Evolutionary conservation across 176 grass and related monocot genomes (phyloP).

Genomic region (Sorghum bicolor): Sorghum_bicolor_NCBIv3 NC_012870.2:3034001-3034500

Average conservation of each 20-base stretch:
- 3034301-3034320: neutral
- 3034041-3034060: neutral
- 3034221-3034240: neutral
- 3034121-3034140: neutral
- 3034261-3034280: neutral
- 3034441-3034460: neutral
- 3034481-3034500: constrained; percentile 88
- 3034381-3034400: neutral
- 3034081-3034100: neutral
- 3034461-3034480: constrained; percentile 76
- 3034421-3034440: constrained; percentile 10
- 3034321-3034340: constrained; percentile 10
- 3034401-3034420: neutral
- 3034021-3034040: constrained; percentile 1
- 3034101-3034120: neutral
- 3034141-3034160: neutral
- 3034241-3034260: neutral
- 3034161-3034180: neutral
- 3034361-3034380: neutral
- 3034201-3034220: neutral
- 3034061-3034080: neutral
- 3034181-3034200: neutral
- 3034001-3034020: neutral
- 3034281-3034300: neutral
- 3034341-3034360: neutral